A percentile compares a stretch with the other conserved stretches of the same genome.
These are phyloP conservation scores for Cymbopogon citratus DNA, from an alignment of 176 grass and related monocot genomes.

Conservation along the genomic window DNA sequence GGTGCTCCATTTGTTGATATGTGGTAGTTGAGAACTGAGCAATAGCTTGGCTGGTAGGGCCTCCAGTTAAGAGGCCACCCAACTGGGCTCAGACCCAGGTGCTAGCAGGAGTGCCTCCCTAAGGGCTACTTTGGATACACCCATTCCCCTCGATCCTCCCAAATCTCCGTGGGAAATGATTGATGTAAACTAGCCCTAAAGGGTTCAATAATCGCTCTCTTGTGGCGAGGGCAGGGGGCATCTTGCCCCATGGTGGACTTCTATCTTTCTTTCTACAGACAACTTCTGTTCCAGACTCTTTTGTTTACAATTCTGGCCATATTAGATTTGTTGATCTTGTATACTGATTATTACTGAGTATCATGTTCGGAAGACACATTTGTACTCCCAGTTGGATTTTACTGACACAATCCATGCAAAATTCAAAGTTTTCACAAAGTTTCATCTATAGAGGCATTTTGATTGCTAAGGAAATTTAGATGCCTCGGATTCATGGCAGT, in stretches of 20 bases:
- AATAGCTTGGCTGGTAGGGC: neutral
- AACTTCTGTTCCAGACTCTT: slow-evolving; percentile 1
- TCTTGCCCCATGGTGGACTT: neutral
- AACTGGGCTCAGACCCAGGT: neutral
- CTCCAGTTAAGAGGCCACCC: neutral
- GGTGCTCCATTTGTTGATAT: slow-evolving; percentile 17
- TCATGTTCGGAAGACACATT: neutral
- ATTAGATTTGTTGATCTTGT: slow-evolving; percentile 1
- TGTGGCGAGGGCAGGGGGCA: neutral
- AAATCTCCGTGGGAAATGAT: neutral
- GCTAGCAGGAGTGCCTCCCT: neutral
- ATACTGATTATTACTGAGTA: slow-evolving; percentile 18
- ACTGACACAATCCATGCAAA: neutral
- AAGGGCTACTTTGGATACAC: neutral
- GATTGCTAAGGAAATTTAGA: neutral
- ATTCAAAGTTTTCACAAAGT: slow-evolving; percentile 10
- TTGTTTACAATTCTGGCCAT: slow-evolving; percentile 13
- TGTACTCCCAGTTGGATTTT: neutral
- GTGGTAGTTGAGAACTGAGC: neutral
- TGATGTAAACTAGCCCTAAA: neutral
- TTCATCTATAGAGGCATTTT: slow-evolving; percentile 24
- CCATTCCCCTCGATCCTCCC: too few relatives aligned
- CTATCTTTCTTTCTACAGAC: neutral
- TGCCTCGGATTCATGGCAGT: neutral
- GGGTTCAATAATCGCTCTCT: neutral